A percentile compares a stretch with the other conserved stretches of the same genome.
These are phyloP conservation scores for Jasminum sambac DNA, from an alignment of 257 asterid species.

Conservation along the genomic window DNA sequence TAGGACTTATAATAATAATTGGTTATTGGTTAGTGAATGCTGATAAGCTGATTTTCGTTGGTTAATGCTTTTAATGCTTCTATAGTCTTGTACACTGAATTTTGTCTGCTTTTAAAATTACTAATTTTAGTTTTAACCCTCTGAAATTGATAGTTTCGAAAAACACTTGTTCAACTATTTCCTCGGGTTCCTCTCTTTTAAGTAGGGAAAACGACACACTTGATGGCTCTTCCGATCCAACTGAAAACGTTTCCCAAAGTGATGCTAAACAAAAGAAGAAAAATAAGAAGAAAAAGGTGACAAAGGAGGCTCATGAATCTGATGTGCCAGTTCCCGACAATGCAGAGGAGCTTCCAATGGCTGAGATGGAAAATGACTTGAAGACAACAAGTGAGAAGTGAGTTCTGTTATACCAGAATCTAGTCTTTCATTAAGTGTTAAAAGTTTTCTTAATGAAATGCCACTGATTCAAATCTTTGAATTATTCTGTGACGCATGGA, in stretches of 20 bases:
- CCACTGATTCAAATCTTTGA: not conserved
- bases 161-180: not conserved
- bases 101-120: not conserved
- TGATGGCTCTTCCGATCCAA: conserved; percentile 27
- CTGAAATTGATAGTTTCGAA: not conserved
- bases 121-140: not conserved
- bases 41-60: conserved; percentile 2
- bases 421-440: not conserved
- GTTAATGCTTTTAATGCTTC: conserved; percentile 3
- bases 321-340: conserved; percentile 29
- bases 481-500: not conserved
- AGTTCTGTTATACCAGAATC: conserved; percentile 32
- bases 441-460: conserved; percentile 11
- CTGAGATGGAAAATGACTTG: conserved; percentile 40
- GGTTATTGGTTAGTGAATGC: not conserved
- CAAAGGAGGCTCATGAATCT: conserved; percentile 36
- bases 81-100: not conserved
- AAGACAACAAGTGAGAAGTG: conserved; percentile 54
- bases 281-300: conserved; percentile 59
- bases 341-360: conserved; percentile 33
- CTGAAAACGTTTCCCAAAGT: conserved; percentile 27
- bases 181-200: not conserved
- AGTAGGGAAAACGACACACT: conserved; percentile 36
- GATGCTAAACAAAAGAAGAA: conserved; percentile 51
- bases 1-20: not conserved